phyloP scores from a whole-genome alignment of 2,329 filamentous ascomycete genomes.

The Exutisphaerella laricina region DNA sequence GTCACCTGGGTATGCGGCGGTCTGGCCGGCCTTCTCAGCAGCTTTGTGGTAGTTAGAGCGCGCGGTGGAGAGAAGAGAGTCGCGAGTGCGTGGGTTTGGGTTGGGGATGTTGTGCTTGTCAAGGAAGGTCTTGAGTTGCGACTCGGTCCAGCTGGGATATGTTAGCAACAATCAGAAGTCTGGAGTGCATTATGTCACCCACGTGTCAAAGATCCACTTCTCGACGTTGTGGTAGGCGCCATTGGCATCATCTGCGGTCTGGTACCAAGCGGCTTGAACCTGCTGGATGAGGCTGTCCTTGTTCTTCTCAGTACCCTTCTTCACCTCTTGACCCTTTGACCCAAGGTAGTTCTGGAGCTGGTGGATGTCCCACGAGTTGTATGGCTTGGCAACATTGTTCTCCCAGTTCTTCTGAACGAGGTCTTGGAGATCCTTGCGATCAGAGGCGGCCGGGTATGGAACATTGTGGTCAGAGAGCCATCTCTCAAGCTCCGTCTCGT shows the following conservation, averaged over 20 bases:
- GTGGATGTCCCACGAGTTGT: slow-evolving; percentile 68
- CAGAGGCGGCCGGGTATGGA: slow-evolving; percentile 80
- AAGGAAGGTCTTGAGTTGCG: slow-evolving; percentile 85
- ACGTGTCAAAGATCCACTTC: slow-evolving; percentile 89
- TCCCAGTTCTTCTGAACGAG: slow-evolving; percentile 92
- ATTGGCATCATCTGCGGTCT: slow-evolving; percentile 70
- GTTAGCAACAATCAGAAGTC: slow-evolving; percentile 33
- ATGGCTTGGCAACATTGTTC: slow-evolving; percentile 64
- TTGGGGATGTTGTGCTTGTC: slow-evolving; percentile 83
- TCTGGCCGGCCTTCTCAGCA: slow-evolving; percentile 71
- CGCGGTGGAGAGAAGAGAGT: slow-evolving; percentile 69
- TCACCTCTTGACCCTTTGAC: slow-evolving; percentile 63
- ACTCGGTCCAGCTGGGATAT: slow-evolving; percentile 72
- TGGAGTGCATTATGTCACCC: slow-evolving; percentile 32
- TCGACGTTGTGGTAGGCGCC: slow-evolving; percentile 66
- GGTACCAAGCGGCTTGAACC: slow-evolving; percentile 69
- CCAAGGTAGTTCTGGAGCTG: slow-evolving; percentile 64
- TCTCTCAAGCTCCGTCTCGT: slow-evolving; percentile 92
- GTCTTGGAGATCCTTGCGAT: slow-evolving; percentile 90
- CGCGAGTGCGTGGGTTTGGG: slow-evolving; percentile 80
- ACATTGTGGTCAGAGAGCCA: slow-evolving; percentile 93
- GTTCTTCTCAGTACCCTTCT: slow-evolving; percentile 60
- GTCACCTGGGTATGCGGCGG: slow-evolving; percentile 80
- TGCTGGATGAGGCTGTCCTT: slow-evolving; percentile 63
- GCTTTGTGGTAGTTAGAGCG: slow-evolving; percentile 75